Base-by-base conservation (phyloP, 352 stramenopile genomes). In the Pythium scleroteichum region DNA sequence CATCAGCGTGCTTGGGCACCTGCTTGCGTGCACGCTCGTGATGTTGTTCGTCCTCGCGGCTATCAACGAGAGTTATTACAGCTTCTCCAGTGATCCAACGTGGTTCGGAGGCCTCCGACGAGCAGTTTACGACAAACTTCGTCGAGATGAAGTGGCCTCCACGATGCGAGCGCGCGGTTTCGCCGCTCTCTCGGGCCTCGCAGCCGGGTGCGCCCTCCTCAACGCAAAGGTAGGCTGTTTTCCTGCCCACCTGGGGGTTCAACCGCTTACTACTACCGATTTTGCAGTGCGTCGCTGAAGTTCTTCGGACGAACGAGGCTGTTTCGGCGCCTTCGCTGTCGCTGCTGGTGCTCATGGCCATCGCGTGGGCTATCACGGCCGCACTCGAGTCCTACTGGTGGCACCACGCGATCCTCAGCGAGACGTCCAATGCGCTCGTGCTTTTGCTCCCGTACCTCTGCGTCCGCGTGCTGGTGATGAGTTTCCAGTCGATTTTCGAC, bases 161-260 rank as follows among this genome's bases (percentile, higher is more conserved):
- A 19, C 19, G 14, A 20, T 51, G 9, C 63, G 59, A 3, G 67
- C 71, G 1, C 22, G 53, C n/a, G 59, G 64, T 3, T 80, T 72
- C 42, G 69, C 69, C 14, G 16, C 56, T 6, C 45, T 78, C 7
- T 64, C 75, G 4, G 75, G 54, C 10, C 24, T 69, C 7, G 69
- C 69, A 6, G 59, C 54, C 4, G 65, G 63, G 5, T 67, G 61
- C 40, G 59, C 38, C 13, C 52, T 80, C 23, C 39, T 75, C 7
- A 68, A 67, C 46, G 61, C 76, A 47, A 83, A 83, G 62, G 75
- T 80, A 27, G 29, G 29, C 29, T 35, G 5, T 35, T 10, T 35
- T 35, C 29, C 29, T 10, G 29, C 29, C 29, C 29, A 10, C n/a
- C n/a, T n/a, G n/a, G n/a, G n/a, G n/a, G n/a, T n/a, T n/a, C n/a